These are phyloP conservation scores for Pseudocercospora crystallina DNA, from an alignment of 2,329 filamentous ascomycete species.

Conservation along the genomic window DNA sequence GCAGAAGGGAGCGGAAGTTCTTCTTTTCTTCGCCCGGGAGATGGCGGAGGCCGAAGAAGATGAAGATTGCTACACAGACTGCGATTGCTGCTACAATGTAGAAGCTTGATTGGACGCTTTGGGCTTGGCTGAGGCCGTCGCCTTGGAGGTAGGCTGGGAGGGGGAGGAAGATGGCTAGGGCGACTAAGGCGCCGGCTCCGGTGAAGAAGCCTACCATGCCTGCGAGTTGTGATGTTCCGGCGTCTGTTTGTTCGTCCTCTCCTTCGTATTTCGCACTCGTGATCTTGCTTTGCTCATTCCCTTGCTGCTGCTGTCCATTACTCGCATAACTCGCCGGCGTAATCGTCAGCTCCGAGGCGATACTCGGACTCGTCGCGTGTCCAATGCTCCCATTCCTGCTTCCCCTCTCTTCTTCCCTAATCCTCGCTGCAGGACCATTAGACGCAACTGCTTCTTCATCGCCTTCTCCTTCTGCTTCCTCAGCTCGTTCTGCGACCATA, in stretches of 20 bases:
- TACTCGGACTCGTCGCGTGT: slow-evolving; percentile 63
- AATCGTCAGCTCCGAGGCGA: slow-evolving; percentile 73
- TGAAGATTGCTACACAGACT: slow-evolving; percentile 69
- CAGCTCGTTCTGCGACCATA: slow-evolving; percentile 48
- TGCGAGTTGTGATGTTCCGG: slow-evolving; percentile 59
- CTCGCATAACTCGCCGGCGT: slow-evolving; percentile 59
- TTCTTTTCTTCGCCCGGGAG: slow-evolving; percentile 75
- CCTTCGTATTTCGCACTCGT: background rate
- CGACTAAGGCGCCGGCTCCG: slow-evolving; percentile 84
- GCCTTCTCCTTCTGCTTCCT: slow-evolving; percentile 7
- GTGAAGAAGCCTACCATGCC: slow-evolving; percentile 91
- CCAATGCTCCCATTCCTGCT: slow-evolving; percentile 42
- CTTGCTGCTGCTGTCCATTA: slow-evolving; percentile 20
- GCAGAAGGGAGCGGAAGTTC: slow-evolving; percentile 55
- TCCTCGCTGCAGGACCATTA: slow-evolving; percentile 22
- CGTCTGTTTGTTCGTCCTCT: slow-evolving; percentile 11
- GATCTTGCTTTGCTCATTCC: slow-evolving; percentile 3
- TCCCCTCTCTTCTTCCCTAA: slow-evolving; percentile 26
- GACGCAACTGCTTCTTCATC: slow-evolving; percentile 20
- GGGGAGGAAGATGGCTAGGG: slow-evolving; percentile 78
- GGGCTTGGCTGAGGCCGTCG: slow-evolving; percentile 67
- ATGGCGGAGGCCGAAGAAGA: slow-evolving; percentile 72
- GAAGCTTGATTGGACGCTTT: slow-evolving; percentile 80
- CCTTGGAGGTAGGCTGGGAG: slow-evolving; percentile 78
- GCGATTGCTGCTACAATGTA: slow-evolving; percentile 79